Evolutionary conservation across 2,329 filamentous ascomycete species (phyloP).

Genomic region (Botryotinia convoluta): DNA sequence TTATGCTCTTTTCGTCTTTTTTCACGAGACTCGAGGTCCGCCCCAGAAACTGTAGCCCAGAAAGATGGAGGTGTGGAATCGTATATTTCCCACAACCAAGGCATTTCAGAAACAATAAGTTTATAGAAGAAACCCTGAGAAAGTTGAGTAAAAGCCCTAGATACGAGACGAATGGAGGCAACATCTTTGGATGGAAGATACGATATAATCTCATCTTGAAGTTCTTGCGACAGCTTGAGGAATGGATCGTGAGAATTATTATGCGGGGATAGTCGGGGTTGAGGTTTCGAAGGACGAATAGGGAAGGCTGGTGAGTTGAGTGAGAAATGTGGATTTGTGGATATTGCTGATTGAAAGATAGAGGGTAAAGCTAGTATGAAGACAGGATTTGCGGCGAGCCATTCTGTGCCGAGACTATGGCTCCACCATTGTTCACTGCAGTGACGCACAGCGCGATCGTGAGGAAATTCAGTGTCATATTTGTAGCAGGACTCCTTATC

Average conservation of each 20-base stretch:
- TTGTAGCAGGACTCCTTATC: conserved; percentile 3
- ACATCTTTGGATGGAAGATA: conserved; percentile 30
- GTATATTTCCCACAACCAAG: conserved; percentile 33
- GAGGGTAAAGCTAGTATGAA: conserved; percentile 28
- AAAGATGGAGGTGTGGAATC: not conserved
- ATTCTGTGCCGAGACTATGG: conserved; percentile 26
- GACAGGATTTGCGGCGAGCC: conserved; percentile 33
- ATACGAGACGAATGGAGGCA: conserved; percentile 29
- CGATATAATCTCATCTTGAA: conserved; percentile 25
- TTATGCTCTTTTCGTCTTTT: not conserved
- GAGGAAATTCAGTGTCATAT: conserved; percentile 3
- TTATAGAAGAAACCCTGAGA: conserved; percentile 28
- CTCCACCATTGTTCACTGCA: conserved; percentile 21
- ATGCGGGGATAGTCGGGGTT: not conserved
- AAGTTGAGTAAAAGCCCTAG: conserved; percentile 29
- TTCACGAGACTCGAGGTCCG: not conserved
- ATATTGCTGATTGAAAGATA: conserved; percentile 22
- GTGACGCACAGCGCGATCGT: not conserved
- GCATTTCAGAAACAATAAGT: conserved; percentile 31
- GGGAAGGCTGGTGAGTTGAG: not conserved
- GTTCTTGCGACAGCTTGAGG: conserved; percentile 27
- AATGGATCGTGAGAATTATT: conserved; percentile 25
- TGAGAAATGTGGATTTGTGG: not conserved
- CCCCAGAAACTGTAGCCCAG: conserved; percentile 8
- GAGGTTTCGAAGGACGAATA: not conserved